Base-by-base conservation (phyloP, 1,139 yeast species). In the Candida tropicalis region DNA sequence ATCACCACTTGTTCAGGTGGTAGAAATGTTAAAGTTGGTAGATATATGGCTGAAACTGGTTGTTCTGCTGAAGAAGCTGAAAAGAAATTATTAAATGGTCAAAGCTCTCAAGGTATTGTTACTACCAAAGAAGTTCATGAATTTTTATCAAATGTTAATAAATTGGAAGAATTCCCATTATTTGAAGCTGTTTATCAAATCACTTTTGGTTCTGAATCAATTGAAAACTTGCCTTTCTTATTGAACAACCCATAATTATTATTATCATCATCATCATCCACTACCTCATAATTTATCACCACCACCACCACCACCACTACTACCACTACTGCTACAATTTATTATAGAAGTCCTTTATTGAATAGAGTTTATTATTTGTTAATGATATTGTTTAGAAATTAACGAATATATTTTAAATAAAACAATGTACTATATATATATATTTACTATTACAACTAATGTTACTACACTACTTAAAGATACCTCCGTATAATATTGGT, bases 1-100 rank as follows among this genome's bases (percentile, higher is more conserved):
- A 73, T 73, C 51, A 73, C 79, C 31, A 72, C 79, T 26, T 73
- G 79, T 51, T 54, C 76, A 23, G 79, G 78, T 41, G 79, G 79
- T 42, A 68, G 79, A 60, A 73, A 73, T 56, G 78, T 73, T 41
- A 70, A 68, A 54, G 74, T 73, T 33, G 79, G 75, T 16, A 66
- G 73, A 49, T 68, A 71, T 54, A 73, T 73, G 78, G 72, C 76
- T 22, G 62, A 70, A 53, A 72, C 76, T 16, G 76, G 75, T 16
- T 72, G 60, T 18, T 56, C 63, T 38, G 78, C 77, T 11, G 59
- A 62, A 52, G 74, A 59, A 22, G 75, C 78, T 5, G 79, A 73
- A 54, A 69, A 66, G 60, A 63, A 65, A 51, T 68, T 73, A 52
- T 67, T 73, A 51, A 73, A 73, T 49, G 79, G 79, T 16, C 79